A percentile compares a stretch with the other conserved stretches of the same genome.
phyloP scores from a whole-genome alignment of 2,329 filamentous ascomycete genomes.

The Trichoderma atrobrunneum region DNA sequence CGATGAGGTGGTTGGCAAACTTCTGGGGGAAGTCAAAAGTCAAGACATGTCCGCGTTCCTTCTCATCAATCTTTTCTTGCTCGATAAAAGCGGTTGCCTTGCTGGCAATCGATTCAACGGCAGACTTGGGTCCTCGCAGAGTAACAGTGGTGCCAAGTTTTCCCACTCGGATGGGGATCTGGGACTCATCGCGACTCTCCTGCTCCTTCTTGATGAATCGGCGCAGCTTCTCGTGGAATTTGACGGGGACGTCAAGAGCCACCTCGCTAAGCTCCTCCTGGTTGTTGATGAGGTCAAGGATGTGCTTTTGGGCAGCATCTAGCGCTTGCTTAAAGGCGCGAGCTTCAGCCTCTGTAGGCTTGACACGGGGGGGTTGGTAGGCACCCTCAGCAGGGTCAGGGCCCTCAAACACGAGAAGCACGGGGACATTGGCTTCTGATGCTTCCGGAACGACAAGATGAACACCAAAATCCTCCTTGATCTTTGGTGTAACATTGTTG shows the following conservation, averaged over 20 bases:
- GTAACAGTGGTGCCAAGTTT: slow-evolving; percentile 61
- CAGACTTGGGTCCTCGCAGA: slow-evolving; percentile 71
- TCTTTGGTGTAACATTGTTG: slow-evolving; percentile 58
- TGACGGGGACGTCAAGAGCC: slow-evolving; percentile 57
- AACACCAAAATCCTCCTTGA: slow-evolving; percentile 69
- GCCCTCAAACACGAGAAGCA: slow-evolving; percentile 75
- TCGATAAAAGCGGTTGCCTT: slow-evolving; percentile 79
- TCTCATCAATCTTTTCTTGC: slow-evolving; percentile 87
- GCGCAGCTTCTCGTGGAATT: slow-evolving; percentile 62
- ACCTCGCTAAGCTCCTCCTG: slow-evolving; percentile 54
- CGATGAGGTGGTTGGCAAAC: slow-evolving; percentile 80
- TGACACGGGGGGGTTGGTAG: slow-evolving; percentile 55
- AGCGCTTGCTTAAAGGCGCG: slow-evolving; percentile 54
- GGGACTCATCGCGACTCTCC: slow-evolving; percentile 51
- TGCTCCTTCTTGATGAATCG: slow-evolving; percentile 66
- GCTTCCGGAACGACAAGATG: slow-evolving; percentile 69
- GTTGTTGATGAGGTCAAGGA: slow-evolving; percentile 55
- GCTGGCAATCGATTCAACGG: slow-evolving; percentile 66
- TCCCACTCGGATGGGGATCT: slow-evolving; percentile 60
- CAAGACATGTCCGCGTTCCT: slow-evolving; percentile 83
- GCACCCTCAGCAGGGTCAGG: slow-evolving; percentile 44
- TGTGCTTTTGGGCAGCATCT: slow-evolving; percentile 54
- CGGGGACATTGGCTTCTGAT: slow-evolving; percentile 55
- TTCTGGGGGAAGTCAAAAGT: slow-evolving; percentile 94
- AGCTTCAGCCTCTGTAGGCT: slow-evolving; percentile 51